Evolutionary conservation across 176 grass and related monocot genomes (phyloP), one percentile per base, ranked within the genome.

Genomic region (Oryza meyeriana): DNA sequence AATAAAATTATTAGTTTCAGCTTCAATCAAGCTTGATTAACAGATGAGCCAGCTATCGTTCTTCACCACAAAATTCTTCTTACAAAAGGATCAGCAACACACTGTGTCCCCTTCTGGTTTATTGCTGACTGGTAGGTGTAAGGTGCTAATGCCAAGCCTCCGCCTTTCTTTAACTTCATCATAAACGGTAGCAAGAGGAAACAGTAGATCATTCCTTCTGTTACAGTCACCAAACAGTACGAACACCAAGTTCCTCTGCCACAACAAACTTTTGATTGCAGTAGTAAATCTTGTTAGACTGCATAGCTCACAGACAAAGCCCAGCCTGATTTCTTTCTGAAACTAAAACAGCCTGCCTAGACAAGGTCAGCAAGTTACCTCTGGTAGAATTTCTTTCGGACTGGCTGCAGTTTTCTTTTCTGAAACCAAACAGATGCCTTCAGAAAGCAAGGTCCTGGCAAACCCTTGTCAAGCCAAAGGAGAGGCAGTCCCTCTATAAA

Each of bases 11-110:
- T 2, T 33, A 33, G 32, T 33, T 33, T 33, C 32, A 33, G 32
- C 32, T 33, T 33, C 32, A 33, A 33, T 33, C 32, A 2, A 39
- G 20, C 65, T 82, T 64, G 80, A 73, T 57, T 50, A 33, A 20
- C n/a, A 74, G 69, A 74, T 83, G 81, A 28, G 29, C 80, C 27
- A 78, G 26, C 58, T 67, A 9, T 27, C 75, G 7, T 31, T 26
- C 69, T 35, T 5, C 45, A n/a, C 38, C 26, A 3, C 70, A 9
- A 10, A 39, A 2, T n/a, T n/a, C 8, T 28, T 25, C 69, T 28
- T 28, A 8, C n/a, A 26, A 28, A 44, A 42, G 13, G n/a, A 44
- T 22, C 6, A 71, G 8, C 66, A 10, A 10, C 24, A 58, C 68
- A 27, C 38, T 71, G 5, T 26, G 8, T 44, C 36, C 36, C 47